Evolutionary conservation across 2,329 filamentous ascomycete species (phyloP).

Genomic region (Alternaria sp.): DNA sequence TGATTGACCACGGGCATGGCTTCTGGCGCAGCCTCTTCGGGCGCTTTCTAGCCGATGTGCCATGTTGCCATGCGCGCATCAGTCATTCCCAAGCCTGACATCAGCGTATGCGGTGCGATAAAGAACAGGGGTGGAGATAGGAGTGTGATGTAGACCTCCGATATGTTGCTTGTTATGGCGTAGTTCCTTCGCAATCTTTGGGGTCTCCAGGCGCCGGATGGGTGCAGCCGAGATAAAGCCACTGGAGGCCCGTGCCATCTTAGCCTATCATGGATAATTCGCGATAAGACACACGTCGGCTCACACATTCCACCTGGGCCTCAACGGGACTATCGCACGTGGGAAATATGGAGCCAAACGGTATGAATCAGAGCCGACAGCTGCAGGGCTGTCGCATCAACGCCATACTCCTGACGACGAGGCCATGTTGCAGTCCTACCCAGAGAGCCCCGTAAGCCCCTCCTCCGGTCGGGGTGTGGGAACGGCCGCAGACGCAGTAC

Average conservation of each 20-base stretch:
- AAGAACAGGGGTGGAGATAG: conserved; percentile 10
- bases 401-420: background rate
- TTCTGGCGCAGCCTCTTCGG: background rate
- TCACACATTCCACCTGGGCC: background rate
- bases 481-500: background rate
- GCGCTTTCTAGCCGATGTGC: conserved; percentile 14
- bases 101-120: background rate
- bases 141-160: background rate
- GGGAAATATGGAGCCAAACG: background rate
- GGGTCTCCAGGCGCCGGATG: background rate
- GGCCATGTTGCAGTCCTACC: conserved; percentile 11
- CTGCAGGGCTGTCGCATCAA: conserved; percentile 1
- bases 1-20: background rate
- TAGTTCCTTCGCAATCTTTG: background rate
- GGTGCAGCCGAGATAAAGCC: conserved; percentile 7
- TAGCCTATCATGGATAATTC: background rate
- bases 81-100: background rate
- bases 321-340: background rate
- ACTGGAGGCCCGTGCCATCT: conserved; percentile 1
- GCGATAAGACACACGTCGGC: conserved; percentile 10
- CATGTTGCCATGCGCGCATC: conserved; percentile 2
- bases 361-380: background rate
- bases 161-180: background rate
- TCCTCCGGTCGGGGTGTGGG: background rate
- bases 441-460: conserved; percentile 2